Conservation (phyloP, 495 filamentous ascomycete genomes). For the Pseudevernia furfuracea region DNA sequence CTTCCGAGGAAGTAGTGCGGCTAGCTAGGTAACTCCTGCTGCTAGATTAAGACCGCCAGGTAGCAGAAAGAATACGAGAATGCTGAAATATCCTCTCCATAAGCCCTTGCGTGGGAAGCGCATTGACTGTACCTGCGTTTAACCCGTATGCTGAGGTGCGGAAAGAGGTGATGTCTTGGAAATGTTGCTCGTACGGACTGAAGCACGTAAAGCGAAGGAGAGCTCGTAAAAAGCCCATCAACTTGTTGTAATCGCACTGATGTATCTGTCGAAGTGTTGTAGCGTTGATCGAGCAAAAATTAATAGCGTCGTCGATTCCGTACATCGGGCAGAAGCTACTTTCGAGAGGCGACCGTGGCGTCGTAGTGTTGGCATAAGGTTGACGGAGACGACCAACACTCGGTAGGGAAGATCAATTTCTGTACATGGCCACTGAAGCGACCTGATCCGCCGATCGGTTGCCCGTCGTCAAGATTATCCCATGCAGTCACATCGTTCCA, state of each 20-base stretch:
- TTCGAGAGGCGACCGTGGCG: not conserved
- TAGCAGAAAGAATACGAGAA: not conserved
- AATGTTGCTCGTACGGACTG: not conserved
- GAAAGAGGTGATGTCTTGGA: not conserved
- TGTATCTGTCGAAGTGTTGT: not conserved
- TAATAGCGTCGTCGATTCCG: not conserved
- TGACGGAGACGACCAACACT: not conserved
- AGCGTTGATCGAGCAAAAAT: not conserved
- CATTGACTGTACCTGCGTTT: not conserved
- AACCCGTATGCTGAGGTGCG: not conserved
- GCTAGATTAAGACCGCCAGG: no score
- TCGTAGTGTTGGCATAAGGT: not conserved
- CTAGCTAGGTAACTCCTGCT: not conserved
- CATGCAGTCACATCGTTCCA: constrained; percentile 11
- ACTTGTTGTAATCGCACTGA: not conserved
- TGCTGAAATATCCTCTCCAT: not conserved
- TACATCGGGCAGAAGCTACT: not conserved
- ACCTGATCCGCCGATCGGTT: constrained; percentile 24
- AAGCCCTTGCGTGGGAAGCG: not conserved
- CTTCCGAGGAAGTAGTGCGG: not conserved
- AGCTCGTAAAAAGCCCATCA: not conserved
- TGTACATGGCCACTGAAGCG: constrained; percentile 23
- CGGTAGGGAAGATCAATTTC: constrained; percentile 9
- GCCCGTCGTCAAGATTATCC: constrained; percentile 24
- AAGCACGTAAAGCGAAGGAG: not conserved